Evolutionary conservation across 2,329 filamentous ascomycete genomes (phyloP), one percentile per base, ranked within the genome.

Genomic region (Teratosphaeria nubilosa): DNA sequence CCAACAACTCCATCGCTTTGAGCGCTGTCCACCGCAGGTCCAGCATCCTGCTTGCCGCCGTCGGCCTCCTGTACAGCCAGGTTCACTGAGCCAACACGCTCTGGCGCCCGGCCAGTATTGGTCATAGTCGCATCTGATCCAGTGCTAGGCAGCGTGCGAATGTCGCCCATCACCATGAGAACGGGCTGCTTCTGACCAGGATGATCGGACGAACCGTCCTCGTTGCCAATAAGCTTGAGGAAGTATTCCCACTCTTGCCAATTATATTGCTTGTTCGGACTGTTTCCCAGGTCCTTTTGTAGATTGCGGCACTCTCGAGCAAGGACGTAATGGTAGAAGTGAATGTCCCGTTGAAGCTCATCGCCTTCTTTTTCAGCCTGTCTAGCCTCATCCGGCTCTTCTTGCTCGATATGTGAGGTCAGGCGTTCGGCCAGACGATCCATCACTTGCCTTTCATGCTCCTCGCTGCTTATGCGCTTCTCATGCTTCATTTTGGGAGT

Each of bases 301-400:
- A 80, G 57, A 9, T 71, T 66, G 2, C 75, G 68, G 24, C 76
- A 65, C 61, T 80, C 78, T 16, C 74, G 74, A 0, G 75, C 72
- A 0, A 80, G 69, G 0, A 80, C 66, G 52, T 73, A 79, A 58
- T 78, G 76, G 61, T 79, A 81, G 64, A 81, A 82, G 58, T 78
- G 77, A 4, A 77, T 74, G 59, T 81, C 80, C 31, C 77, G 70
- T 34, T 77, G 73, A 0, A 75, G 60, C 1, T 72, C 58, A 54
- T 82, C 75, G 2, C 75, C 77, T 3, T 72, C 68, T 25, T 73
- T 65, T 6, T 64, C 62, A 2, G 59, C 59, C 11, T 63, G 41
- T 69, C 7, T 66, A 64, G 25, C 76, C 37, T 61, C 60, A 66
- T 60, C 78, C 74, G 65, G 51, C 73, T 58, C 78, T 67, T 54